Evolutionary conservation across 169 alveolate genomes (phyloP).

Genomic region (Babesia bovis): DNA sequence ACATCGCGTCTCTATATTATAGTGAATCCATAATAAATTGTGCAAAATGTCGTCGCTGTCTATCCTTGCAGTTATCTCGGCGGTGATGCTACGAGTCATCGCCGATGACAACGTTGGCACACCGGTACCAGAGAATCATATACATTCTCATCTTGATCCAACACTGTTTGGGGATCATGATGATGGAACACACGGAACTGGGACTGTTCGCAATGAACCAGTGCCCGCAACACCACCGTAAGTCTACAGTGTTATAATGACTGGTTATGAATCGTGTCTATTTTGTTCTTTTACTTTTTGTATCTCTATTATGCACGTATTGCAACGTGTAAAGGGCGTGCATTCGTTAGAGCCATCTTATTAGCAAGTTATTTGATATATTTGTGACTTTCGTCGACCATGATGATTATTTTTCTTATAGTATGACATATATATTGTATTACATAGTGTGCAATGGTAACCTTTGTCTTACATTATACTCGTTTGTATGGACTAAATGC

Average conservation of each 20-base stretch:
- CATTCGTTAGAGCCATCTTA: too few species aligned
- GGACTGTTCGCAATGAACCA: constrained; percentile 4
- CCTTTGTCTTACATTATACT: too few species aligned
- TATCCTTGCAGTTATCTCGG: not conserved
- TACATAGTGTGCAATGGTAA: too few species aligned
- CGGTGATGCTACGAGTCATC: constrained; percentile 1
- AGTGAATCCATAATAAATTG: not conserved
- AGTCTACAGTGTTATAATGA: not conserved
- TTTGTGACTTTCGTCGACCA: too few species aligned
- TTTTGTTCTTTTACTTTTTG: too few species aligned
- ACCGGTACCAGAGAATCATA: constrained; percentile 17
- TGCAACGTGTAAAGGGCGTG: too few species aligned
- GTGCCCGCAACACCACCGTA: constrained; percentile 5
- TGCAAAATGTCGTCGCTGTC: constrained; percentile 11
- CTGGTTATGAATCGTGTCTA: not conserved
- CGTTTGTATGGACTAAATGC: not conserved
- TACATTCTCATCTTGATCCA: constrained; percentile 21
- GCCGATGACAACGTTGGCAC: constrained; percentile 27
- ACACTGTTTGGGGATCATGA: not conserved
- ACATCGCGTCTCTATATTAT: not conserved
- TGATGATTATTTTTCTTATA: too few species aligned
- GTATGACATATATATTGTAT: too few species aligned
- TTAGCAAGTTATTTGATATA: too few species aligned
- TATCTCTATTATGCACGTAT: too few species aligned
- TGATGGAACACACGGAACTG: not conserved